Evolutionary conservation across 2,329 filamentous ascomycete genomes (phyloP).

Genomic region (Massarina eburnea): DNA sequence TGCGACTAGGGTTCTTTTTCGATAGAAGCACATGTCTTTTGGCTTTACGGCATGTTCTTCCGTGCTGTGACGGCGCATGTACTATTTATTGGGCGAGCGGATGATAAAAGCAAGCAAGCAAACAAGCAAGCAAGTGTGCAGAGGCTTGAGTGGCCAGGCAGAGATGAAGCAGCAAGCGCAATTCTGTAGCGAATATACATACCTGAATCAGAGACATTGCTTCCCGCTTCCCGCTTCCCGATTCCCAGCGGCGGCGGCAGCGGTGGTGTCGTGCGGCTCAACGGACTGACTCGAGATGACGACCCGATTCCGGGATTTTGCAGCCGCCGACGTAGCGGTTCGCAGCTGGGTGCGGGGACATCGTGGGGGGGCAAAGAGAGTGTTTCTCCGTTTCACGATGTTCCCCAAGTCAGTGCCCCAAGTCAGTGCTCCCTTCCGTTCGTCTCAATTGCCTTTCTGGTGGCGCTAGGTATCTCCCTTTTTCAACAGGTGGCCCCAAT

Average conservation of each 20-base stretch:
- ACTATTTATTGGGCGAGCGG: constrained; percentile 27
- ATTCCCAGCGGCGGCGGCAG: no score
- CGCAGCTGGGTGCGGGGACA: constrained; percentile 2
- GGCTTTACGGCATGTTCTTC: constrained; percentile 20
- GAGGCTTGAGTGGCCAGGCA: background rate
- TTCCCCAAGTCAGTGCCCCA: background rate
- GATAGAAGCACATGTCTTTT: constrained; percentile 41
- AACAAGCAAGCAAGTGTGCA: background rate
- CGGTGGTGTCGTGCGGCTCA: background rate
- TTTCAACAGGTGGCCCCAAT: background rate
- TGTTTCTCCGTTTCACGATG: constrained; percentile 2
- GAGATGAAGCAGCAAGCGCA: background rate
- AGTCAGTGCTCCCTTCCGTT: background rate
- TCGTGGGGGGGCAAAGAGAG: background rate
- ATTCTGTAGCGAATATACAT: constrained; percentile 5
- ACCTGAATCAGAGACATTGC: constrained; percentile 6
- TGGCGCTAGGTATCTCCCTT: constrained; percentile 8
- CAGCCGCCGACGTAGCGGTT: constrained; percentile 15
- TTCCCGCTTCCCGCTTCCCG: background rate
- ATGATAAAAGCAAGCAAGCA: constrained; percentile 13
- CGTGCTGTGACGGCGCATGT: constrained; percentile 23
- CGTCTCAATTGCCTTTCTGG: constrained; percentile 15
- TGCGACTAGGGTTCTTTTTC: constrained; percentile 28
- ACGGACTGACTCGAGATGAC: background rate
- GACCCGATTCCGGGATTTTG: background rate